Evolutionary conservation across 495 filamentous ascomycete species (phyloP).

Genomic region (Podospora anserina): DNA sequence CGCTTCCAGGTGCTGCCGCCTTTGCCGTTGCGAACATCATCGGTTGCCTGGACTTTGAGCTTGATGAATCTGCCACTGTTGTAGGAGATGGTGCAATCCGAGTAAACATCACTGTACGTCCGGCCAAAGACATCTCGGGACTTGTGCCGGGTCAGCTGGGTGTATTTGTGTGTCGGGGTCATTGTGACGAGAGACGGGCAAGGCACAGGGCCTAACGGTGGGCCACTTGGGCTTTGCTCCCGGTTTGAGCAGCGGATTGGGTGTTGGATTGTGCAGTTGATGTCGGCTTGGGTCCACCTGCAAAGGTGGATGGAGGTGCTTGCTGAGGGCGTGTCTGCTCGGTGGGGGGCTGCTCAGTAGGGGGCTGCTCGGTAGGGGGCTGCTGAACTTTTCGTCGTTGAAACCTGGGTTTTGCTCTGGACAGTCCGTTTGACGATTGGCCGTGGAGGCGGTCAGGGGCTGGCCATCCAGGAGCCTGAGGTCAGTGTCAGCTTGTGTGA

Average conservation of each 20-base stretch:
- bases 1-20: neutral
- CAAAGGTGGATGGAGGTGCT: neutral
- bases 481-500: neutral
- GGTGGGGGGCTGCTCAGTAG: neutral
- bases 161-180: neutral
- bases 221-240: neutral
- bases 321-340: neutral
- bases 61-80: conserved; percentile 4
- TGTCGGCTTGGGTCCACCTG: neutral
- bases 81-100: neutral
- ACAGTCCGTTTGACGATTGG: neutral
- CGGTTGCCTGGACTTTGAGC: conserved; percentile 1
- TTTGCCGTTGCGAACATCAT: conserved; percentile 1
- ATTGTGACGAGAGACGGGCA: neutral
- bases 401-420: conserved; percentile 3
- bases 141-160: neutral
- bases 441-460: neutral
- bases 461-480: conserved; percentile 6
- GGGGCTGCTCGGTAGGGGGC: neutral
- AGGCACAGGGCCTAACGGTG: neutral
- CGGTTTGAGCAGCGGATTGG: neutral
- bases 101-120: neutral
- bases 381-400: neutral
- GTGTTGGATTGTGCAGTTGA: neutral
- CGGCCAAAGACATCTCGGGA: conserved; percentile 2